These are phyloP conservation scores for Plasmodium adleri DNA, from an alignment of 169 alveolate species.

Conservation along the genomic window DNA sequence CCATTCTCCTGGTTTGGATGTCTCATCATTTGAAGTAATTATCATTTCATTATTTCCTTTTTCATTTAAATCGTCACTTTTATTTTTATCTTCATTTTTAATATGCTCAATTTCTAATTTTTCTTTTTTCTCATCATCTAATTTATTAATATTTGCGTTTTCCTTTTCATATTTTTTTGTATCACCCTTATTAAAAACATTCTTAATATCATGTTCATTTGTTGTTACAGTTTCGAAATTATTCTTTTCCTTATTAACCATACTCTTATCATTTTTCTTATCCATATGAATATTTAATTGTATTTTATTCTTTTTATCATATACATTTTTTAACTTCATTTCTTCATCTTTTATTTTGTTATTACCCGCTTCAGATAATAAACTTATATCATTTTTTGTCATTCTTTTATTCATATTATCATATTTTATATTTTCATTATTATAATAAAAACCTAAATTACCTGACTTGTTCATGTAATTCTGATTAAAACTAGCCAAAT, in stretches of 20 bases:
- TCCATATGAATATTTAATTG: neutral
- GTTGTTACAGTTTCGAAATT: neutral
- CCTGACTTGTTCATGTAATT: no score
- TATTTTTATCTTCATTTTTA: neutral
- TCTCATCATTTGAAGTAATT: slow-evolving; percentile 4
- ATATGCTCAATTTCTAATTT: neutral
- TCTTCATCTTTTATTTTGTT: slow-evolving; percentile 2
- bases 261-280: slow-evolving; percentile 4
- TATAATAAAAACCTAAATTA: neutral
- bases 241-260: slow-evolving; percentile 4
- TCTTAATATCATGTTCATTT: neutral
- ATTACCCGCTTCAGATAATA: neutral
- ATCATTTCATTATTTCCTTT: no score
- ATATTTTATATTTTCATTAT: neutral
- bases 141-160: neutral
- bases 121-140: slow-evolving; percentile 3
- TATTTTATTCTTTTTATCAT: neutral
- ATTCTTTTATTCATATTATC: neutral
- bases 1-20: slow-evolving; percentile 69
- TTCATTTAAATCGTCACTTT: neutral
- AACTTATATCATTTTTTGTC: neutral
- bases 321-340: slow-evolving; percentile 5
- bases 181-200: no score
- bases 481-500: no score
- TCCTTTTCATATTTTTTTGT: slow-evolving; percentile 1